Evolutionary conservation across 306 rosid species (phyloP), one percentile per base, ranked within the genome.

Genomic region (Psophocarpus tetragonolobus): DNA sequence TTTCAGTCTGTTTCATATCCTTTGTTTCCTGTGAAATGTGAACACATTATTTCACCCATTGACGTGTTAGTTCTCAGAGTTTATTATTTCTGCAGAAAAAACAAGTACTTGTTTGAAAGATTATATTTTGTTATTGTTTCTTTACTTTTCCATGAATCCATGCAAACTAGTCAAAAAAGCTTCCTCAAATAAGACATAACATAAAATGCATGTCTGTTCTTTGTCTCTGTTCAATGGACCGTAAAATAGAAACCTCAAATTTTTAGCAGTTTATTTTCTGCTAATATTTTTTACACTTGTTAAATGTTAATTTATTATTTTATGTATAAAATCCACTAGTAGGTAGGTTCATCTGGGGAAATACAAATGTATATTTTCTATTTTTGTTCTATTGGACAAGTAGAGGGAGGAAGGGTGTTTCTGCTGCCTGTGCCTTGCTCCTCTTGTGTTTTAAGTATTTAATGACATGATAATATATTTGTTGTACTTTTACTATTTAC

Each of bases 1-100:
- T 44, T 61, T 1, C 36, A 21, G 20, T 53, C 68, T 14, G 56
- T 76, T 13, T 66, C 73, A 24, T 35, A 4, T 71, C 75, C 61
- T 27, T 45, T 53, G 71, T 78, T 78, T 71, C 60, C 70, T 64
- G 21, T 42, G 41, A n/a, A 51, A 45, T 75, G 33, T 41, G 53
- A 24, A 44, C 47, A 50, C 68, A n/a, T 67, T 68, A 32, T 30
- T 72, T 45, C 54, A 64, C 75, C 36, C 15, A 7, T 53, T 7
- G 41, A 60, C 11, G 23, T 20, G 56, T 18, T 24, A 61, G 20
- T 56, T 18, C 26, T 51, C 18, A 62, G 39, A 61, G 23, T 33
- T 61, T 60, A 5, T 51, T 71, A 35, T 54, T n/a, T 29, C 35
- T 65, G 15, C 35, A 10, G 20, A 21, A 76, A 76, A 20, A 75